Conservation (phyloP, 1,284 basidiomycete species). For the Thecaphora thlaspeos region DNA sequence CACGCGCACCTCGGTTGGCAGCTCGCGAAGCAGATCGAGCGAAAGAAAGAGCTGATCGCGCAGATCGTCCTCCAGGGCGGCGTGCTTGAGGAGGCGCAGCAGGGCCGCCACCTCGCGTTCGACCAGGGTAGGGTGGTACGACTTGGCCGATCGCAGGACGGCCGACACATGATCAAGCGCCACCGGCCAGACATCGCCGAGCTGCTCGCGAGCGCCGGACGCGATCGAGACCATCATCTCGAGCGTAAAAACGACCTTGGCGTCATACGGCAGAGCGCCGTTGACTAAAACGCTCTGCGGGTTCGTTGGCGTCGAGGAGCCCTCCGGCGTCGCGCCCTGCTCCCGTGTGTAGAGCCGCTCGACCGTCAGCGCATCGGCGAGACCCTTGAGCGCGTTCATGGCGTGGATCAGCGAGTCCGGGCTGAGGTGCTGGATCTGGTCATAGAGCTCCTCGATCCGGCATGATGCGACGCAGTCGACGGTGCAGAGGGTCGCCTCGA, state of each 20-base stretch:
- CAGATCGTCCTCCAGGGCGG: constrained; percentile 57
- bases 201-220: constrained; percentile 61
- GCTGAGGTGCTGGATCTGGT: constrained; percentile 76
- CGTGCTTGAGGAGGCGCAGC: constrained; percentile 31
- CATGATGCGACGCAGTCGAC: constrained; percentile 94
- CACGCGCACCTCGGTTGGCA: constrained; percentile 75
- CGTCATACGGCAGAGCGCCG: background rate
- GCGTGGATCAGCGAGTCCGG: constrained; percentile 71
- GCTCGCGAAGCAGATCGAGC: constrained; percentile 79
- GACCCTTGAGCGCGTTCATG: constrained; percentile 78
- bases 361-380: constrained; percentile 81
- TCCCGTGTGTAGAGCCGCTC: constrained; percentile 61
- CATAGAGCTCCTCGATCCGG: constrained; percentile 88
- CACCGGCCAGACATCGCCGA: constrained; percentile 86
- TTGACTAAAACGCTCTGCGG: constrained; percentile 4
- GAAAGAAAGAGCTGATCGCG: constrained; percentile 91
- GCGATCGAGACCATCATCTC: background rate
- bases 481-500: constrained; percentile 90
- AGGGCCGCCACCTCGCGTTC: constrained; percentile 84
- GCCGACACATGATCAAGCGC: constrained; percentile 86
- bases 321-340: constrained; percentile 22
- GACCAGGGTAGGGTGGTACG: constrained; percentile 84
- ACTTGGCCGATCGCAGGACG: constrained; percentile 72
- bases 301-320: constrained; percentile 46
- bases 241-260: background rate